Evolutionary conservation across 352 stramenopile genomes (phyloP), one percentile per base, ranked within the genome.

Genomic region (Phytopythium chamaehyphon): DNA sequence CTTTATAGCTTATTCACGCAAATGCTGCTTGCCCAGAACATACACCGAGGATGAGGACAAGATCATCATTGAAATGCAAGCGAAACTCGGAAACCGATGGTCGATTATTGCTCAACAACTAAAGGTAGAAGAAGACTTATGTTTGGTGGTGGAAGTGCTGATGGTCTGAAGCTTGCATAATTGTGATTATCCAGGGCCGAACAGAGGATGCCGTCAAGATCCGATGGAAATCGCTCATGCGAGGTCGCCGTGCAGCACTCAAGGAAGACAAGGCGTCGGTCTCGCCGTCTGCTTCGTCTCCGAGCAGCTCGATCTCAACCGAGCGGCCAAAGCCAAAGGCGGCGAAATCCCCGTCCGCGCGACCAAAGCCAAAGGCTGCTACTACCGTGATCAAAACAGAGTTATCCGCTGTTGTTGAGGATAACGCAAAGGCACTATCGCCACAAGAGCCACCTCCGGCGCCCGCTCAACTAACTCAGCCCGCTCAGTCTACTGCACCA

Each of bases 141-240:
- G 5, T 33, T 5, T 33, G 9, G 9, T 10, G 28, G 9, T 9
- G 28, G 28, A 5, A 33, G 9, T 33, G 28, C 5, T 5, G 1
- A 1, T 50, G 31, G 4, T 43, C 18, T 57, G 31, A 40, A 3
- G 35, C 19, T 24, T 44, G 22, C 28, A 18, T 26, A 2, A 14
- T 45, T 21, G 48, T 3, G 21, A 36, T 43, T 26, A 12, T 14
- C 38, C 49, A 93, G 71, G 91, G 91, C 10, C 78, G 91, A 57
- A 96, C 88, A 2, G 90, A 97, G 66, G 94, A 98, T 50, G 84
- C 86, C 7, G 87, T 97, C 3, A 97, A 97, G 70, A 97, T 97
- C 47, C 80, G 88, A 9, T 97, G 90, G 89, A 97, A 97, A 57
- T 94, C 85, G 21, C 65, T 96, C 2, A 95, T 93, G 84, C 66